These are phyloP conservation scores for Blastobotrys serpentis DNA, from an alignment of 1,139 yeast genomes.

Conservation along the genomic window DNA sequence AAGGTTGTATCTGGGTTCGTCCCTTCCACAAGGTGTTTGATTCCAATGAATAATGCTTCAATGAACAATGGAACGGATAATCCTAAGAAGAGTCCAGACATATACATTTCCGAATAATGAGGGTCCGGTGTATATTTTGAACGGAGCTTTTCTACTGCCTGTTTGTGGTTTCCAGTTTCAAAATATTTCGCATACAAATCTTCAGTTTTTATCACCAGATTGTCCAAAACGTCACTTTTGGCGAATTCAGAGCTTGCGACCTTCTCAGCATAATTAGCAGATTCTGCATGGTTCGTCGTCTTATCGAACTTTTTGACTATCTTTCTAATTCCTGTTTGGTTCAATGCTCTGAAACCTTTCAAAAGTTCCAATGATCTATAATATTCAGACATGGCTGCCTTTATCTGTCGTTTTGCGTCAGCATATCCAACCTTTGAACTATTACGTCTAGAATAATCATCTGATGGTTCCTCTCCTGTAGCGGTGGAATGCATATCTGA, in stretches of 20 bases:
- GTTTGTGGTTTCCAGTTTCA: slow-evolving; percentile 71
- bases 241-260: slow-evolving; percentile 57
- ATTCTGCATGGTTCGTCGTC: slow-evolving; percentile 50
- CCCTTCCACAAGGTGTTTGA: slow-evolving; percentile 36
- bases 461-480: slow-evolving; percentile 10
- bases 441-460: slow-evolving; percentile 19
- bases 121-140: slow-evolving; percentile 44
- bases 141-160: slow-evolving; percentile 70
- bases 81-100: slow-evolving; percentile 65
- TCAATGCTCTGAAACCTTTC: slow-evolving; percentile 71
- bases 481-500: background rate
- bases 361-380: slow-evolving; percentile 78
- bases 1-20: slow-evolving; percentile 39
- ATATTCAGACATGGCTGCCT: slow-evolving; percentile 73
- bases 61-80: slow-evolving; percentile 62
- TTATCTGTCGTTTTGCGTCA: slow-evolving; percentile 71
- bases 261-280: slow-evolving; percentile 57
- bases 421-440: slow-evolving; percentile 47
- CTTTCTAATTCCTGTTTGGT: slow-evolving; percentile 85
- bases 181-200: slow-evolving; percentile 65
- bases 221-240: slow-evolving; percentile 65
- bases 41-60: slow-evolving; percentile 52
- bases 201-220: slow-evolving; percentile 60
- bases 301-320: slow-evolving; percentile 89
- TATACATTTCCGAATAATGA: slow-evolving; percentile 36